phyloP scores from a whole-genome alignment of 345 rosid species.

The Hevea brasiliensis region DNA sequence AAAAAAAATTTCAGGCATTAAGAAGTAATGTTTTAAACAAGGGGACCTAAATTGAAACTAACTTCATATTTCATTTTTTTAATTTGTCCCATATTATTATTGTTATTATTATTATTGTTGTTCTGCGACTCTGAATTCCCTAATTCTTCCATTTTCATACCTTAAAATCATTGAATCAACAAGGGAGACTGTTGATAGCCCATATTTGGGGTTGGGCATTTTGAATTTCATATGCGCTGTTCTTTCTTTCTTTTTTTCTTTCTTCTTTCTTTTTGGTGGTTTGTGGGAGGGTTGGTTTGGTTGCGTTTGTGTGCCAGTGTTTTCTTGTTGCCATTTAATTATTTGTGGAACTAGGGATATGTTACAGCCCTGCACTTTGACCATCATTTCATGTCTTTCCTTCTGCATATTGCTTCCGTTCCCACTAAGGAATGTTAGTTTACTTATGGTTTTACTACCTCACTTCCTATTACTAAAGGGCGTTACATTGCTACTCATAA shows the following conservation, averaged over 20 bases:
- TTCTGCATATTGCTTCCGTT: not conserved
- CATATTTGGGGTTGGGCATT: not conserved
- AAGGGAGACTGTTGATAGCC: not conserved
- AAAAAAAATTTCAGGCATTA: too few relatives aligned
- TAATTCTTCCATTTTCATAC: not conserved
- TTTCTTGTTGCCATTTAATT: not conserved
- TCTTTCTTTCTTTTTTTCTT: too few relatives aligned
- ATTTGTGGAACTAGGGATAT: not conserved
- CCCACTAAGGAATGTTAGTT: too few relatives aligned
- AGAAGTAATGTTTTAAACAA: too few relatives aligned
- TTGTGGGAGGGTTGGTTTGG: not conserved
- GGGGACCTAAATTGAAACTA: too few relatives aligned
- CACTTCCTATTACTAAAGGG: too few relatives aligned
- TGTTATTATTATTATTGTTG: too few relatives aligned
- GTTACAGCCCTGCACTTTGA: not conserved
- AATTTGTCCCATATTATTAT: too few relatives aligned
- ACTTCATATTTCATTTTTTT: too few relatives aligned
- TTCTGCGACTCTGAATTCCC: too few relatives aligned
- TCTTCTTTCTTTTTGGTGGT: not conserved
- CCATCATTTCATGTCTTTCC: not conserved
- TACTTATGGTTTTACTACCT: too few relatives aligned
- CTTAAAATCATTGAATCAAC: not conserved
- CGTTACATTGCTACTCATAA: conserved; percentile 9
- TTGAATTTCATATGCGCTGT: too few relatives aligned
- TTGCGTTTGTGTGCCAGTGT: not conserved